phyloP scores from a whole-genome alignment of 208 protist genomes.

The Angomonas ambiguus region DNA sequence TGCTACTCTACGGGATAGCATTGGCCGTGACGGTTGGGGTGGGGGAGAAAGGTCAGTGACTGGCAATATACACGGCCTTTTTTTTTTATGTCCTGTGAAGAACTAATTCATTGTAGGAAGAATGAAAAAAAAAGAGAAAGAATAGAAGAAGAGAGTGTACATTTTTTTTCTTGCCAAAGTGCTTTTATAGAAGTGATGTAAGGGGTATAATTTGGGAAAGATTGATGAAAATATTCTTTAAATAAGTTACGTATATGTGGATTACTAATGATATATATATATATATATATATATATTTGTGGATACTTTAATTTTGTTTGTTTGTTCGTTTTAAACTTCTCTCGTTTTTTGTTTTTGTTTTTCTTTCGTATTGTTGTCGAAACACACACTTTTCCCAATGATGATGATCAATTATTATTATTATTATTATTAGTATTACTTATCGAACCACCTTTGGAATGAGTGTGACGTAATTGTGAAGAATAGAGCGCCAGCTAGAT shows the following conservation, averaged over 20 bases:
- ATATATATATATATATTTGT: neutral
- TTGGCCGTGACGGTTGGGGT: neutral
- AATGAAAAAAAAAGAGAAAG: constrained; percentile 9
- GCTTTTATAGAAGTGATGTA: neutral
- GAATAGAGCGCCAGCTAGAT: constrained; percentile 79
- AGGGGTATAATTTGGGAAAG: too few relatives aligned
- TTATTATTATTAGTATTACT: constrained; percentile 7
- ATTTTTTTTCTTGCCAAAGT: neutral
- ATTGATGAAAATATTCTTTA: neutral
- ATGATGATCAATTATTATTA: neutral
- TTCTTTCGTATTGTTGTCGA: constrained; percentile 12
- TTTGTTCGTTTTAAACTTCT: neutral
- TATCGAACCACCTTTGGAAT: constrained; percentile 51
- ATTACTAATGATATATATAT: neutral
- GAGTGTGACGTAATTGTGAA: constrained; percentile 85
- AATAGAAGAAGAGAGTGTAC: neutral
- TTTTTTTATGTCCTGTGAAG: constrained; percentile 3
- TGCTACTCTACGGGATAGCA: constrained; percentile 22
- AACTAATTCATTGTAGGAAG: neutral
- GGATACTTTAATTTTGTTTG: neutral
- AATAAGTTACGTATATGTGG: neutral
- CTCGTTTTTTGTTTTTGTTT: constrained; percentile 5
- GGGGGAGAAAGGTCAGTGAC: too few relatives aligned
- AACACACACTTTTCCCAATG: neutral
- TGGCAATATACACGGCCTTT: too few relatives aligned